Conservation (phyloP, 768 basidiomycete species). For the Mycena leptocephala region DNA sequence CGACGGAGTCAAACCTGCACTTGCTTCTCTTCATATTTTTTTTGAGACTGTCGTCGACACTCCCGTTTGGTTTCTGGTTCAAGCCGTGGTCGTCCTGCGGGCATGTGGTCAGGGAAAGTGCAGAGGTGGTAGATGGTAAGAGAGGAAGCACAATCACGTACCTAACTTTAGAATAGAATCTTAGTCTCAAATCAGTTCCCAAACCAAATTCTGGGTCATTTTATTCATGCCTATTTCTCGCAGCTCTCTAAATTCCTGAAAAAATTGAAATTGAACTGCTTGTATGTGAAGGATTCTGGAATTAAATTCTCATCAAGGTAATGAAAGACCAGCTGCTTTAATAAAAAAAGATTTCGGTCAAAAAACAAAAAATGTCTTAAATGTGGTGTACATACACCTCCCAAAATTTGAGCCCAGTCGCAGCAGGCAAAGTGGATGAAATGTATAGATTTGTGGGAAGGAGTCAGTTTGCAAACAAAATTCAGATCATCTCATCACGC, state of each 20-base stretch:
- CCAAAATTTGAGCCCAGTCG: neutral
- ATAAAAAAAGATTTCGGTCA: neutral
- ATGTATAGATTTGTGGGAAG: no score
- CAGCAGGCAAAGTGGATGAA: neutral
- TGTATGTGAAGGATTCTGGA: neutral
- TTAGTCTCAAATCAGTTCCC: neutral
- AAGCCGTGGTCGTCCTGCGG: neutral
- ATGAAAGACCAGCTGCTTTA: neutral
- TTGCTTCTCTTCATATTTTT: neutral
- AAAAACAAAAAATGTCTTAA: neutral
- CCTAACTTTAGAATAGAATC: neutral
- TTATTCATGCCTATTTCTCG: neutral
- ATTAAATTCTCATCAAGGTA: neutral
- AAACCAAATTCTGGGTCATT: neutral
- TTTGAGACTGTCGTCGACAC: neutral
- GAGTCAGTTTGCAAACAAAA: neutral
- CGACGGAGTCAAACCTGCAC: no score
- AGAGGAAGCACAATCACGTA: neutral
- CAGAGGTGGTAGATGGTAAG: neutral
- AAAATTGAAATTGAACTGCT: no score
- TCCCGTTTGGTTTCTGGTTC: neutral
- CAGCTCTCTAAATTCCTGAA: no score
- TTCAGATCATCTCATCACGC: no score
- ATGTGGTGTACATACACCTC: neutral
- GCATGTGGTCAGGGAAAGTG: neutral